Base-by-base conservation (phyloP, 352 stramenopile genomes). In the Phytophthora pseudosyringae region DNA sequence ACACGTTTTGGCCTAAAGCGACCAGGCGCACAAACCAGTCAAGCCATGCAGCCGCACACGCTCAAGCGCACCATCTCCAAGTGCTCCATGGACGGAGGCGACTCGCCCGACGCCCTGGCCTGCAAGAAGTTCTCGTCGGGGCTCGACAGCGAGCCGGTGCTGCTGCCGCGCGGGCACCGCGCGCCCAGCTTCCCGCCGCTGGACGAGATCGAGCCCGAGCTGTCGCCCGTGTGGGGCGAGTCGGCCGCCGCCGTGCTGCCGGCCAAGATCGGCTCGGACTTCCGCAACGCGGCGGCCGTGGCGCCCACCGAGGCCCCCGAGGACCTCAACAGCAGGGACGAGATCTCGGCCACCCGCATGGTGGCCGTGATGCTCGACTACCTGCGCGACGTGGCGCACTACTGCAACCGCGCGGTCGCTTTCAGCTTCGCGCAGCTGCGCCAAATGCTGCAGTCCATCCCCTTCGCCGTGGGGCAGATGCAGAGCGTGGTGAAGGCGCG, bases 51-150 rank as follows among this genome's bases (percentile, higher is more conserved):
- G 58, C 63, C 63, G 26, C 60, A 67, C 32, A 67, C 61, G 43
- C 81, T 92, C 46, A 92, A 92, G 67, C 81, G 83, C 58, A 92
- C 83, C 21, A 90, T 92, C 69, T 92, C 83, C 59, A 90, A 92
- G 70, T 92, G 81, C 55, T 80, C 76, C 26, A 81, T 91, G 67
- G 73, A 82, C 56, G 64, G 49, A 21, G 74, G 49, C 21, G 74
- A 69, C 52, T 38, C 29, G 28, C 36, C 47, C 36, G 57, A 58
- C 47, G 59, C 57, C 40, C 44, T 76, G 36, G 69, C 68, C 16
- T 67, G 65, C 49, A 91, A 90, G 58, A 82, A 83, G 47, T 62
- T 88, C 4, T 80, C 75, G 21, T 63, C 76, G 12, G 53, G 56
- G 5, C 46, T 68, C 38, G 62, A 69, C 26, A 61, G 54, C 40